phyloP scores from a whole-genome alignment of 768 basidiomycete genomes.

The Rhodosporidiobolus sp. region DNA sequence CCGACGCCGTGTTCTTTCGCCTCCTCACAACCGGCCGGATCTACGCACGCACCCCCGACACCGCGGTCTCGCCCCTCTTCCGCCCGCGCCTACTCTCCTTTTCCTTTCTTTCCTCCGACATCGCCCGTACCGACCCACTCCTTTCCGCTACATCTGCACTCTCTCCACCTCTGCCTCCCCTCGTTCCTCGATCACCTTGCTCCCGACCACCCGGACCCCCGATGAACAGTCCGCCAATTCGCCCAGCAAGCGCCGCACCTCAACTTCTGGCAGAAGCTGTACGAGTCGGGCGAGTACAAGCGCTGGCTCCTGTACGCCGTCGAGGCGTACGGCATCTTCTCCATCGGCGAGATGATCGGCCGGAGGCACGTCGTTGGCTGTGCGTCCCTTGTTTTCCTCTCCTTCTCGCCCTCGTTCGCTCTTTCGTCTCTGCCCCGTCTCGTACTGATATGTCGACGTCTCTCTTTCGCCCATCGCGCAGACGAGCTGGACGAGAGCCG shows the following conservation, averaged over 20 bases:
- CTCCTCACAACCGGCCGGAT: too few species aligned
- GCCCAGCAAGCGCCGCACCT: constrained; percentile 62
- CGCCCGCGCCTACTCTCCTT: too few species aligned
- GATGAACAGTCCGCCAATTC: constrained; percentile 64
- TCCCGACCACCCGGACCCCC: too few species aligned
- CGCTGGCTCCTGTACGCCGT: constrained; percentile 66
- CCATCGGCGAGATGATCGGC: constrained; percentile 79
- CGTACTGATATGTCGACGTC: background rate
- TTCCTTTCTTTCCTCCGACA: constrained; percentile 49
- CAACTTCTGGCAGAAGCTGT: constrained; percentile 58
- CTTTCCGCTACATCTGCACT: background rate
- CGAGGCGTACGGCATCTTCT: constrained; percentile 87
- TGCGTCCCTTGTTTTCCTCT: constrained; percentile 13
- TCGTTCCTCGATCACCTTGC: background rate
- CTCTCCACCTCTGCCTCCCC: background rate
- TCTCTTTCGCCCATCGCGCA: too few species aligned
- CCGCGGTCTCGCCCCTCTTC: too few species aligned
- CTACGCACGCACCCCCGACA: too few species aligned
- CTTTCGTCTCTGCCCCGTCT: background rate
- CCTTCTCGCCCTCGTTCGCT: background rate
- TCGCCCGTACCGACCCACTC: background rate
- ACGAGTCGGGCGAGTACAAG: constrained; percentile 64
- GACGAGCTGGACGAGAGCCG: constrained; percentile 5
- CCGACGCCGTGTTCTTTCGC: too few species aligned
- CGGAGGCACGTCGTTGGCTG: constrained; percentile 72